A percentile compares a stretch with the other conserved stretches of the same genome.
Evolutionary conservation across 2,329 filamentous ascomycete species (phyloP).

Genomic region (Xylariaceae sp.): DNA sequence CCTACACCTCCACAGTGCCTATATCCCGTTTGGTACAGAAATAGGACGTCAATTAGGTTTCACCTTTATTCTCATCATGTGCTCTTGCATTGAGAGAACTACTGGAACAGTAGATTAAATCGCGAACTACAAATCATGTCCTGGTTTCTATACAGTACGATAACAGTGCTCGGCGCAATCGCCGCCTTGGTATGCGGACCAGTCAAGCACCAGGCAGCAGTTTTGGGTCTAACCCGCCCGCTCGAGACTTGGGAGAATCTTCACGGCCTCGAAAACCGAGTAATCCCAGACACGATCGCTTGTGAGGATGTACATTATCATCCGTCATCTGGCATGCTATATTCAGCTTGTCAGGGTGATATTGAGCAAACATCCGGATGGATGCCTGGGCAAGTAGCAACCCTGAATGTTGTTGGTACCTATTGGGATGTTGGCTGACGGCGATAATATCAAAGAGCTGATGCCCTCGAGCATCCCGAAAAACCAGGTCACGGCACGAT

Average conservation of each 20-base stretch:
- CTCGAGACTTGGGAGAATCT: neutral
- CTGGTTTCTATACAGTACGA: neutral
- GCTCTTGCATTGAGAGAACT: no score
- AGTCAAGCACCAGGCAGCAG: neutral
- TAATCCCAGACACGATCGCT: neutral
- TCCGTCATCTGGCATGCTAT: neutral
- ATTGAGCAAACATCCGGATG: neutral
- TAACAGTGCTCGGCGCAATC: neutral
- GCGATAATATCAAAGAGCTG: no score
- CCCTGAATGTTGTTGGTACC: no score
- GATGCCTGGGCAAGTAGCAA: neutral
- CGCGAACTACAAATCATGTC: neutral
- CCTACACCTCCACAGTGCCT: no score
- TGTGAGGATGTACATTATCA: neutral
- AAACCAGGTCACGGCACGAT: neutral
- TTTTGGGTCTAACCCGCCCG: neutral
- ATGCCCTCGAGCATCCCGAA: neutral
- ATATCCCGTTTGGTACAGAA: no score
- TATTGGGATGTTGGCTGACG: no score
- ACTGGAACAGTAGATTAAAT: no score
- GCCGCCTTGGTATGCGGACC: neutral
- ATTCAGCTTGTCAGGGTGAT: neutral
- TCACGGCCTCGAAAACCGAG: neutral
- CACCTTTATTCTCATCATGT: no score
- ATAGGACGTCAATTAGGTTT: no score